Percentiles rank a stretch among this genome's conserved stretches.
phyloP scores from a whole-genome alignment of 306 rosid genomes.

The Prunus persica region DNA sequence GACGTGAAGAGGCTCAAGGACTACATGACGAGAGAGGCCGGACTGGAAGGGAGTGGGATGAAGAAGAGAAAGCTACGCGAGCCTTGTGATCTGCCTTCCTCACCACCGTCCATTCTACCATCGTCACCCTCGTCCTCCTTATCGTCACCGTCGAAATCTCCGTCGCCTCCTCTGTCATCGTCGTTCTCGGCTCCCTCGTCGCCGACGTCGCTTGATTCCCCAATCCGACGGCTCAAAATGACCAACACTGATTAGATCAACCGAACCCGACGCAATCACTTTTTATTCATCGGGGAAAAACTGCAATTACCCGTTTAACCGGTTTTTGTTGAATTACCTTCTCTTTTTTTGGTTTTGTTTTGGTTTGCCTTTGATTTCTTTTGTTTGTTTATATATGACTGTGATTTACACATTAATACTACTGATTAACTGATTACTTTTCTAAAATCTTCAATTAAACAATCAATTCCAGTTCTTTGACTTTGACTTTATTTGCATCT shows the following conservation, averaged over 20 bases:
- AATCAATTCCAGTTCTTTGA: not conserved
- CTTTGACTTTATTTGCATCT: not conserved
- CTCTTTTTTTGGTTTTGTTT: not conserved
- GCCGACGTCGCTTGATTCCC: constrained; percentile 52
- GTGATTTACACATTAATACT: constrained; percentile 16
- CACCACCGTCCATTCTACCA: constrained; percentile 50
- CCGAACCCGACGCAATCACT: not conserved
- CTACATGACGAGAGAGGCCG: constrained; percentile 49
- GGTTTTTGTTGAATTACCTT: constrained; percentile 55
- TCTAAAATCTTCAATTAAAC: not conserved
- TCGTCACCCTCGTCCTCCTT: constrained; percentile 34
- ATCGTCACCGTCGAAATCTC: constrained; percentile 22
- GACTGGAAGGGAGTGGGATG: constrained; percentile 28
- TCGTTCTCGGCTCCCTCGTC: constrained; percentile 44
- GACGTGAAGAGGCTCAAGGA: constrained; percentile 75
- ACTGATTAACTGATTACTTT: constrained; percentile 24
- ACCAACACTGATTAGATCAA: constrained; percentile 35
- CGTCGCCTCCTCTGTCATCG: constrained; percentile 18
- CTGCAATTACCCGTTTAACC: constrained; percentile 61
- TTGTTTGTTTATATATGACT: constrained; percentile 39
- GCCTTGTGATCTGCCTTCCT: constrained; percentile 45
- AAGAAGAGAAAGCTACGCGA: constrained; percentile 69
- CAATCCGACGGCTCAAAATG: constrained; percentile 79
- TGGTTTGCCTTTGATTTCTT: constrained; percentile 27
- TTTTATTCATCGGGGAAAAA: constrained; percentile 21